These are phyloP conservation scores for Flaveria linearis DNA, from an alignment of 129 eudicot species.

Conservation along the genomic window DNA sequence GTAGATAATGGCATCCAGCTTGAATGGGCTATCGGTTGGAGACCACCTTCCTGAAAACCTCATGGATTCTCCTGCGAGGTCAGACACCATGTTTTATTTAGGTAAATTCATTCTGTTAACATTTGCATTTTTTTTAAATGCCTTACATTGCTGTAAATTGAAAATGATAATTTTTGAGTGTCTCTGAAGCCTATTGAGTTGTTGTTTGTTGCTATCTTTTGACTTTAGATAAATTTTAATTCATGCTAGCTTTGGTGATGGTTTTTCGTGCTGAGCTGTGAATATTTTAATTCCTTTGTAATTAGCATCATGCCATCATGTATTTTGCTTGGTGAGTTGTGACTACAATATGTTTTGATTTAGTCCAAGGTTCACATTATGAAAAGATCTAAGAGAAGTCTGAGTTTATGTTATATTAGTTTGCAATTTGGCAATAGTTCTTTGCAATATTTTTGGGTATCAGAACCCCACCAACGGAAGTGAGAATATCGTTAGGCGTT, in stretches of 20 bases:
- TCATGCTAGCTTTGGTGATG: constrained; percentile 18
- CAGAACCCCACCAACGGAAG: not conserved
- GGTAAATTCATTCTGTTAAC: constrained; percentile 35
- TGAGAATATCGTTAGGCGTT: not conserved
- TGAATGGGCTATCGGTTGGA: constrained; percentile 88
- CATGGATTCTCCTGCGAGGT: constrained; percentile 87
- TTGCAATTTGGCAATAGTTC: not conserved
- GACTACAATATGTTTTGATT: constrained; percentile 18
- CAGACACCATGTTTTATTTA: constrained; percentile 61
- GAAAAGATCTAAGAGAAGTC: constrained; percentile 5
- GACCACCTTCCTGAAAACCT: constrained; percentile 72
- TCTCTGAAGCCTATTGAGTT: not conserved
- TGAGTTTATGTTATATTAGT: not conserved
- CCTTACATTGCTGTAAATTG: not conserved
- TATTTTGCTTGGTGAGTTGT: constrained; percentile 14
- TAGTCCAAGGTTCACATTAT: constrained; percentile 2
- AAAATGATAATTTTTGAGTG: not conserved
- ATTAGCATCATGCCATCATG: not conserved
- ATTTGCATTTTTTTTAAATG: not conserved
- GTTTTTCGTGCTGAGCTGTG: not conserved
- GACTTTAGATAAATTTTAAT: not conserved
- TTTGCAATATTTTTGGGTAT: not conserved
- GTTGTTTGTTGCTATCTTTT: constrained; percentile 4
- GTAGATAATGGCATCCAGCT: constrained; percentile 98
- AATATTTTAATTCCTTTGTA: not conserved